Evolutionary conservation across 352 stramenopile genomes (phyloP).

Genomic region (Pythium monospermum): DNA sequence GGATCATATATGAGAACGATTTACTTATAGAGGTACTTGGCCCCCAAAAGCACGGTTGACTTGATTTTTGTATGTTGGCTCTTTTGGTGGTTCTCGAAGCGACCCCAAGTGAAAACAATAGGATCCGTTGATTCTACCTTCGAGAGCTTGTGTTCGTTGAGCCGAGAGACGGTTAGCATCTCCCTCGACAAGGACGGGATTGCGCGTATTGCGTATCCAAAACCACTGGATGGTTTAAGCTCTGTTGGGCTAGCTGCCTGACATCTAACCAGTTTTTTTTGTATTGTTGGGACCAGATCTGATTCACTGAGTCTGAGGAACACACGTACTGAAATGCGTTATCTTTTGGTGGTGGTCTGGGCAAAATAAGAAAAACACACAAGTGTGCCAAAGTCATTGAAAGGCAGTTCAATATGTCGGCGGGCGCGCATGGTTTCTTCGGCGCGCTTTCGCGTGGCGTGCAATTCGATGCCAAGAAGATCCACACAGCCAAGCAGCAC

Average conservation of each 20-base stretch:
- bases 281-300: not conserved
- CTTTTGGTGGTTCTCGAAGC: constrained; percentile 29
- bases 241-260: constrained; percentile 36
- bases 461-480: constrained; percentile 55
- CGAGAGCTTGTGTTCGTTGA: constrained; percentile 82
- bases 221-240: constrained; percentile 83
- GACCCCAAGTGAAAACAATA: constrained; percentile 10
- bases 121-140: constrained; percentile 12
- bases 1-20: not conserved
- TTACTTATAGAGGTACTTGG: constrained; percentile 5
- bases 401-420: constrained; percentile 63
- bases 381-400: too few species aligned
- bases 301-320: not conserved
- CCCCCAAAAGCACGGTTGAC: not conserved
- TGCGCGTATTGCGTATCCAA: constrained; percentile 80
- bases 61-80: constrained; percentile 14
- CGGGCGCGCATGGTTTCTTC: constrained; percentile 47
- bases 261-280: constrained; percentile 79
- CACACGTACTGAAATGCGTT: not conserved
- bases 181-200: constrained; percentile 93
- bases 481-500: constrained; percentile 51
- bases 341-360: not conserved
- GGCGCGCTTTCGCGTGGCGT: constrained; percentile 60
- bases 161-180: constrained; percentile 93
- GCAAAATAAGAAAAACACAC: too few species aligned